phyloP scores from a whole-genome alignment of 805 yeast species.

The Pichia membranifaciens region DNA sequence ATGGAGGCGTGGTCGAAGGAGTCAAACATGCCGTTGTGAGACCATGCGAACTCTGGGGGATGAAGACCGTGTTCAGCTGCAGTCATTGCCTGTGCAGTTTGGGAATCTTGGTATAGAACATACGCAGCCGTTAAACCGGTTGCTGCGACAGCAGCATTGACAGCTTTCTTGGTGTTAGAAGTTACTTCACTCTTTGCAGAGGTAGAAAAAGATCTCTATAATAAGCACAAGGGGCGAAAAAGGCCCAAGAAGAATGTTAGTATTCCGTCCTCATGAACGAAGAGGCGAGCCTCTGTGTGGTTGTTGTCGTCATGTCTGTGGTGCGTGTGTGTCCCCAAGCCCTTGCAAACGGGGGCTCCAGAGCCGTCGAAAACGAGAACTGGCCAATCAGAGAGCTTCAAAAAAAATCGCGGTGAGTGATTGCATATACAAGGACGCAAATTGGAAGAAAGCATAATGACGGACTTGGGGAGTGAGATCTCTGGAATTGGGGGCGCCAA shows the following conservation, averaged over 20 bases:
- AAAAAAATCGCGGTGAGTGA: slow-evolving; percentile 21
- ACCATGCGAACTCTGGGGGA: slow-evolving; percentile 89
- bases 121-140: slow-evolving; percentile 79
- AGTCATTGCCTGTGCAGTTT: slow-evolving; percentile 92
- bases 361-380: not conserved
- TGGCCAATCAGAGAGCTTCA: slow-evolving; percentile 25
- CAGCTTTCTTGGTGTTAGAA: slow-evolving; percentile 40
- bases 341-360: not conserved
- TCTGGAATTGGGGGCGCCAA: no score
- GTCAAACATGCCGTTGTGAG: slow-evolving; percentile 87
- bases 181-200: slow-evolving; percentile 29
- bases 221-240: not conserved
- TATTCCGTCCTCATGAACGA: no score
- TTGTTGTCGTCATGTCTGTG: no score
- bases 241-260: not conserved
- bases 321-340: no score
- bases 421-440: not conserved
- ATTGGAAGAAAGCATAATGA: not conserved
- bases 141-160: slow-evolving; percentile 61
- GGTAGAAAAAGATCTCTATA: slow-evolving; percentile 32
- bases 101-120: slow-evolving; percentile 74
- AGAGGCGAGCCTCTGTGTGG: no score
- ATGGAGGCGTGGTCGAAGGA: slow-evolving; percentile 92
- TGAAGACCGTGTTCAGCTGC: slow-evolving; percentile 99
- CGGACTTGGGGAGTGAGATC: not conserved